Percentiles rank a stretch among this genome's conserved stretches.
These are phyloP conservation scores for Solanum commersonii DNA, from an alignment of 257 asterid species.

Conservation along the genomic window DNA sequence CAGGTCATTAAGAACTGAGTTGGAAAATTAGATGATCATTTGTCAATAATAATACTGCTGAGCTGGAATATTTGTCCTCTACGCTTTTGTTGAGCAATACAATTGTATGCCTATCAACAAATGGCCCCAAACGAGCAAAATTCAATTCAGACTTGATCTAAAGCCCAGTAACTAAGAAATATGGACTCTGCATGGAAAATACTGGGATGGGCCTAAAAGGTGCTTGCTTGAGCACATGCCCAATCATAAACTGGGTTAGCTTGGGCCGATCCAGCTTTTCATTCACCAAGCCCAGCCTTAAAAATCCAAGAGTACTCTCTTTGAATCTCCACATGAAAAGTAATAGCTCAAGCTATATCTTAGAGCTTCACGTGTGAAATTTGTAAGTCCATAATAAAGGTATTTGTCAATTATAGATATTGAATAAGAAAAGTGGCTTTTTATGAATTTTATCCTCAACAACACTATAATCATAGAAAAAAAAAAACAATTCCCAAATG, in stretches of 20 bases:
- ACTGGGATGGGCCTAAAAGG: background rate
- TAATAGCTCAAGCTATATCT: background rate
- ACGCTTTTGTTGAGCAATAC: too few species aligned
- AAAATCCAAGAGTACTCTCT: background rate
- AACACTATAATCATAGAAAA: too few species aligned
- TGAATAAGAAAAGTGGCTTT: too few species aligned
- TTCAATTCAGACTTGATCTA: too few species aligned
- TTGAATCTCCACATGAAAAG: background rate
- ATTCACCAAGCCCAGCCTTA: background rate
- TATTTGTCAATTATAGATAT: too few species aligned
- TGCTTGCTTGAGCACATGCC: background rate
- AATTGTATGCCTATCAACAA: background rate
- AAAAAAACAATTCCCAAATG: too few species aligned
- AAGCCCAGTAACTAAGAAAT: background rate
- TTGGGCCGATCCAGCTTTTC: background rate
- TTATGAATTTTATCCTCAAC: too few species aligned
- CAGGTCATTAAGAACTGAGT: background rate
- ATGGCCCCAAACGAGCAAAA: background rate
- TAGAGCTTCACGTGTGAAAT: background rate
- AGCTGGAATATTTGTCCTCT: background rate
- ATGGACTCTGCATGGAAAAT: background rate
- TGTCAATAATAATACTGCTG: background rate
- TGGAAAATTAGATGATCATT: background rate
- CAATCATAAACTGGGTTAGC: background rate
- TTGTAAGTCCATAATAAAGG: too few species aligned